These are phyloP conservation scores for Clitopilus hobsonii DNA, from an alignment of 768 basidiomycete species.

Conservation along the genomic window DNA sequence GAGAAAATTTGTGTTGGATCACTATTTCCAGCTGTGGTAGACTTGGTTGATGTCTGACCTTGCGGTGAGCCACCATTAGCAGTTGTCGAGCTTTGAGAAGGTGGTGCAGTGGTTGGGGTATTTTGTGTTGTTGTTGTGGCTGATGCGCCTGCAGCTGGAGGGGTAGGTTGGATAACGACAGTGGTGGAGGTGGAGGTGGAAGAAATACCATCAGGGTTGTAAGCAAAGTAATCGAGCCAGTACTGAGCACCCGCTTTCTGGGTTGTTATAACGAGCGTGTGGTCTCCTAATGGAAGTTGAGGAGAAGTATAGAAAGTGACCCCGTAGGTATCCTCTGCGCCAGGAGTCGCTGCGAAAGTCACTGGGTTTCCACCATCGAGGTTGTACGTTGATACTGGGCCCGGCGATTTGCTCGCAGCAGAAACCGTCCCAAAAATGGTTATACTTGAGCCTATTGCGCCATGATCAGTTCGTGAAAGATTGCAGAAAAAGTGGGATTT, in stretches of 20 bases:
- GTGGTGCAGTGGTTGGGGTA: neutral
- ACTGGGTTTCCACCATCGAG: neutral
- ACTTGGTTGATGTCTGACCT: neutral
- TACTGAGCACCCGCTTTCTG: neutral
- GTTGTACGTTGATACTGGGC: neutral
- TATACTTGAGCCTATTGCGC: neutral
- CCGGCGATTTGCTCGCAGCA: neutral
- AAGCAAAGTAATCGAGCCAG: neutral
- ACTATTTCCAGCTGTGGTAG: neutral
- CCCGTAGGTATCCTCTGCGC: neutral
- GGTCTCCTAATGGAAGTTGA: neutral
- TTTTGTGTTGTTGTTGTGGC: neutral
- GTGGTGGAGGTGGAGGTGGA: neutral
- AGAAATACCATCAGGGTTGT: neutral
- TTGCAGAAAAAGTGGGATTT: too few relatives aligned
- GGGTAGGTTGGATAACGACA: neutral
- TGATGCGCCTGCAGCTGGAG: too few relatives aligned
- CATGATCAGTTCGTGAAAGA: too few relatives aligned
- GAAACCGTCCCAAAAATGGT: neutral
- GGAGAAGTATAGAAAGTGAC: neutral
- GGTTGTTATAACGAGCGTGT: neutral
- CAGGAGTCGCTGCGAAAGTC: neutral
- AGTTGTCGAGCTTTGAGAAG: neutral
- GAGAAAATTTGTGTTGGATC: neutral
- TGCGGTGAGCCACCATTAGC: neutral